These are phyloP conservation scores for Colletotrichum theobromicola DNA, from an alignment of 2,329 filamentous ascomycete species.

Conservation along the genomic window DNA sequence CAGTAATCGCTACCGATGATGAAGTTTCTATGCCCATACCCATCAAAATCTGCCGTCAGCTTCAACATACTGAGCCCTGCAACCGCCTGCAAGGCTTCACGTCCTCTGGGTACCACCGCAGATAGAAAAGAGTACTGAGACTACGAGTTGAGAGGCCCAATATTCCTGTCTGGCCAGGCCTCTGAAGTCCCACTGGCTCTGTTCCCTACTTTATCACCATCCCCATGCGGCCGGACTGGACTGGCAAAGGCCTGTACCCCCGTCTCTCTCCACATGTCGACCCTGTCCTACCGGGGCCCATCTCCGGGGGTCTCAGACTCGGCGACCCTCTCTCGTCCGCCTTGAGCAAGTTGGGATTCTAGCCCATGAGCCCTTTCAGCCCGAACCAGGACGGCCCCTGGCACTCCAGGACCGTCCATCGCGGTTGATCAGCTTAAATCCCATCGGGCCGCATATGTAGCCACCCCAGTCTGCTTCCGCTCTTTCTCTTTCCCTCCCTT, in stretches of 20 bases:
- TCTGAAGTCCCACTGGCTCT: not conserved
- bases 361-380: not conserved
- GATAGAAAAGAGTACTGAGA: not conserved
- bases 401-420: not conserved
- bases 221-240: not conserved
- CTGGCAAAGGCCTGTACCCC: not conserved
- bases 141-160: not conserved
- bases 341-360: not conserved
- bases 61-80: not conserved
- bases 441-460: not conserved
- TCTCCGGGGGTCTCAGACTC: slow-evolving; percentile 8
- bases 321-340: slow-evolving; percentile 1
- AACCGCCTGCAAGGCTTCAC: not conserved
- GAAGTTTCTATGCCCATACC: not conserved
- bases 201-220: not conserved
- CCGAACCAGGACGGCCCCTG: not conserved
- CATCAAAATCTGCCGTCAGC: not conserved
- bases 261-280: slow-evolving; percentile 10
- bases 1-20: not conserved
- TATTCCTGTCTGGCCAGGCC: not conserved
- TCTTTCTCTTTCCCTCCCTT: not conserved
- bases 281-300: slow-evolving; percentile 10
- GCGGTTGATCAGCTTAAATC: not conserved
- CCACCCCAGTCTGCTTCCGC: not conserved
- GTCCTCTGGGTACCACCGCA: not conserved